A percentile compares a stretch with the other conserved stretches of the same genome.
Evolutionary conservation across 768 basidiomycete genomes (phyloP).

Genomic region (Calocybe cyanea): DNA sequence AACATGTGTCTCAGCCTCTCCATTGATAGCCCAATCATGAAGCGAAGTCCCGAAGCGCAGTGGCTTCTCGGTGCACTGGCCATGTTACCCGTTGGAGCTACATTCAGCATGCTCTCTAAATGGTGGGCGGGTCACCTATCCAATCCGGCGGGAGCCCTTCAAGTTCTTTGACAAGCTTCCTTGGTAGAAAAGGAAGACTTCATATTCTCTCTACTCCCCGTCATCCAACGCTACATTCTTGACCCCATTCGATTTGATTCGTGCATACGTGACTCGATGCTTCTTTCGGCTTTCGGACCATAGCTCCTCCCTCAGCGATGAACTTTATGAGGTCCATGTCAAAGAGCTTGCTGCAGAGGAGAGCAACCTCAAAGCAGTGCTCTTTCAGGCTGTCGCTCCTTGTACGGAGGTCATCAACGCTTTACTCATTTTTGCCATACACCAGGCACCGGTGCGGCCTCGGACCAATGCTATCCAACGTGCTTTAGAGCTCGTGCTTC

Average conservation of each 20-base stretch:
- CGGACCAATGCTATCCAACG: too few relatives aligned
- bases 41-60: background rate
- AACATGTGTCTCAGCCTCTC: conserved; percentile 9
- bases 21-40: conserved; percentile 4
- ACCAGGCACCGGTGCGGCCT: too few relatives aligned
- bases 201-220: conserved; percentile 15
- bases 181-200: conserved; percentile 2
- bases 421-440: too few relatives aligned
- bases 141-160: conserved; percentile 4
- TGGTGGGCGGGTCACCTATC: conserved; percentile 10
- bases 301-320: conserved; percentile 10
- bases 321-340: conserved; percentile 4
- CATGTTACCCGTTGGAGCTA: conserved; percentile 22
- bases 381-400: conserved; percentile 4
- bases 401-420: too few relatives aligned
- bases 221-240: conserved; percentile 15
- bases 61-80: conserved; percentile 17
- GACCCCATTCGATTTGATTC: conserved; percentile 6
- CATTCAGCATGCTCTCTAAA: conserved; percentile 6
- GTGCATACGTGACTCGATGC: conserved; percentile 2
- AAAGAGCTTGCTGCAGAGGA: conserved; percentile 7
- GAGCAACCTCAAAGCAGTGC: conserved; percentile 12
- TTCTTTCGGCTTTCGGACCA: conserved; percentile 10
- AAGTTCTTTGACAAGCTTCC: conserved; percentile 1
- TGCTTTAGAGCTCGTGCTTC: too few relatives aligned